Percentiles rank a stretch among this genome's conserved stretches.
phyloP scores from a whole-genome alignment of 371 early-diverging fungal genomes.

The Mortierella sp. region DNA sequence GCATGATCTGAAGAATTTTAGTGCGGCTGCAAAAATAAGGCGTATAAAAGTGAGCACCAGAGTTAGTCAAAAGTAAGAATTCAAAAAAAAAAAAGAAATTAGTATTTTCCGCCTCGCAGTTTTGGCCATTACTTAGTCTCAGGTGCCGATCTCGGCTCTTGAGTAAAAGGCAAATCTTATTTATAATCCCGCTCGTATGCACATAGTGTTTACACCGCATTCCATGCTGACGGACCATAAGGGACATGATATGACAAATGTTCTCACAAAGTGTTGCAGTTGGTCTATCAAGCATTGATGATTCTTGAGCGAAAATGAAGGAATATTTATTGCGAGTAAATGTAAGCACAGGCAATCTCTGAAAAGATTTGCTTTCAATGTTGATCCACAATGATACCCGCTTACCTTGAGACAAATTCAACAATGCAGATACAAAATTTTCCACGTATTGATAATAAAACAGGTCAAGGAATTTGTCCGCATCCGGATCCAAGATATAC shows the following conservation, averaged over 20 bases:
- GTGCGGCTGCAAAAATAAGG: slow-evolving; percentile 65
- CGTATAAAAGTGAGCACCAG: not conserved
- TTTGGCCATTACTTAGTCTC: slow-evolving; percentile 67
- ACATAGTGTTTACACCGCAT: slow-evolving; percentile 81
- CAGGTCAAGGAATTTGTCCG: slow-evolving; percentile 76
- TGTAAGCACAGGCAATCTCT: not conserved
- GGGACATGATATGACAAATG: slow-evolving; percentile 80
- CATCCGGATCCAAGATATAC: slow-evolving; percentile 66
- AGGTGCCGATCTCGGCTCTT: slow-evolving; percentile 74
- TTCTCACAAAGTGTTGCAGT: slow-evolving; percentile 61
- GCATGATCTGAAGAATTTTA: slow-evolving; percentile 82
- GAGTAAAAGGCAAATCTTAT: slow-evolving; percentile 73
- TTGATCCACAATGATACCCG: not conserved
- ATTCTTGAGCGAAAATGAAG: slow-evolving; percentile 2
- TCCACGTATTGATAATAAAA: slow-evolving; percentile 77
- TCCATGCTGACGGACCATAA: slow-evolving; percentile 76
- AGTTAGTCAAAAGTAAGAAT: not conserved
- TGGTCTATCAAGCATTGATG: slow-evolving; percentile 19
- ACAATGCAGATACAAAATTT: slow-evolving; percentile 71
- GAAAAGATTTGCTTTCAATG: not conserved
- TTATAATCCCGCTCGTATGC: slow-evolving; percentile 66
- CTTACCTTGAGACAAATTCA: slow-evolving; percentile 54
- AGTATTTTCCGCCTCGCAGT: not conserved
- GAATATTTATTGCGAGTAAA: not conserved
- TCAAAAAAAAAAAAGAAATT: not conserved